Base-by-base conservation (phyloP, 2,329 filamentous ascomycete species). In the Monilinia laxa region DNA sequence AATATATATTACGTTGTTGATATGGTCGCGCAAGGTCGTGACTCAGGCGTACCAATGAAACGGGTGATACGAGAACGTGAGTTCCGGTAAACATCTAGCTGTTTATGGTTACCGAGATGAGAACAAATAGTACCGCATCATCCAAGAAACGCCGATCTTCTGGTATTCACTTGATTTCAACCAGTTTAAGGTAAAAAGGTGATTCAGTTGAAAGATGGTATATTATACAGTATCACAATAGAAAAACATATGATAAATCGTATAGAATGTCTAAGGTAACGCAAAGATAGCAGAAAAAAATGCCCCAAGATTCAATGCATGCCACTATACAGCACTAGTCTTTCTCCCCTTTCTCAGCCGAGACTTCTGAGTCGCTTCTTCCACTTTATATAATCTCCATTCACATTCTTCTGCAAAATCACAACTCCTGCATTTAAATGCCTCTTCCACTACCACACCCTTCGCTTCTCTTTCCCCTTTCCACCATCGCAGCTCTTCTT, bases 401-500 rank as follows among this genome's bases (percentile, higher is more conserved):
- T 84, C 83, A 76, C 94, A 98, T 2, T 81, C 82, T 2, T 91
- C 88, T 0, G 84, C 86, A 77, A 97, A 97, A 71, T 96, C 92
- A 75, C 94, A 98, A 31, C 83, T 86, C 25, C 87, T 81, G 76
- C 94, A 98, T 77, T 97, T 98, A 79, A 90, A 96, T 0, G 92
- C 91, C 72, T 97, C 93, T 73, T 93, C 89, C 9, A 96, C 84
- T 9, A 86, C 83, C 3, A 97, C 93, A 0, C 94, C 94, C 10
- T 83, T 82, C 0, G 93, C 87, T 60, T 84, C 79, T 20, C 93
- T 81, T 72, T 90, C 82, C 0, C 93, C 94, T 42, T 85, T 86
- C 94, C 94, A 98, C 92, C 92, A 97, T n/a, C 82, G 77, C 84
- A 97, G 87, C 70, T 90, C 88, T 3, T 86, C 82, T 0, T 79